Percentiles rank a stretch among this genome's conserved stretches.
Conservation (phyloP, 768 basidiomycete genomes). For the Russula brevipes region DNA sequence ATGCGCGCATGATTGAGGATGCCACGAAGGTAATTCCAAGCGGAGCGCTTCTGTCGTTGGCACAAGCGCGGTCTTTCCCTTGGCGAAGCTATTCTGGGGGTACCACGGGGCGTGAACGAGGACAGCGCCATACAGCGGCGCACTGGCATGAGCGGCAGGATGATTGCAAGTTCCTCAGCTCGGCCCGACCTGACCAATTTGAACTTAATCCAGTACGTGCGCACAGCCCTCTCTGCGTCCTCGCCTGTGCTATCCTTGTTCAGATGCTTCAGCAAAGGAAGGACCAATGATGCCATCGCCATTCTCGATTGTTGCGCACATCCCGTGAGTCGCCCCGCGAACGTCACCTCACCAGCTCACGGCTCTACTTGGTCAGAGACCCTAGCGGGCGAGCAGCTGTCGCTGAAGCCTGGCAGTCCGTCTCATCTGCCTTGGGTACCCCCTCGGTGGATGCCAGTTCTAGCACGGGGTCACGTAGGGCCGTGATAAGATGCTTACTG, state of each 20-base stretch:
- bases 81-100: slow-evolving; percentile 54
- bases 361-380: slow-evolving; percentile 65
- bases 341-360: slow-evolving; percentile 73
- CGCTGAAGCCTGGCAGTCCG: slow-evolving; percentile 99
- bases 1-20: slow-evolving; percentile 57
- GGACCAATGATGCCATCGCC: slow-evolving; percentile 93
- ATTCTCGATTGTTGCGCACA: slow-evolving; percentile 92
- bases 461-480: slow-evolving; percentile 46
- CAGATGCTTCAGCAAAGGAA: slow-evolving; percentile 56
- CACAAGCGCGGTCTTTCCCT: slow-evolving; percentile 75
- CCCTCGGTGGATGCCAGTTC: slow-evolving; percentile 79
- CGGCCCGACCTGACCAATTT: neutral
- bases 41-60: slow-evolving; percentile 94
- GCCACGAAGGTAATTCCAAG: slow-evolving; percentile 35
- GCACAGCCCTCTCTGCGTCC: slow-evolving; percentile 46
- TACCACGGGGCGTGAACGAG: neutral
- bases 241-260: slow-evolving; percentile 59
- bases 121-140: slow-evolving; percentile 7
- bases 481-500: slow-evolving; percentile 75
- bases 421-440: slow-evolving; percentile 69
- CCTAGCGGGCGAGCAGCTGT: slow-evolving; percentile 82
- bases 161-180: neutral
- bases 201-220: slow-evolving; percentile 72
- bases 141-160: neutral
- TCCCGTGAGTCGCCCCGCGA: slow-evolving; percentile 71